A percentile compares a stretch with the other conserved stretches of the same genome.
Conservation (phyloP, 371 early-diverging fungal species). For the Haplosporangium sp. region DNA sequence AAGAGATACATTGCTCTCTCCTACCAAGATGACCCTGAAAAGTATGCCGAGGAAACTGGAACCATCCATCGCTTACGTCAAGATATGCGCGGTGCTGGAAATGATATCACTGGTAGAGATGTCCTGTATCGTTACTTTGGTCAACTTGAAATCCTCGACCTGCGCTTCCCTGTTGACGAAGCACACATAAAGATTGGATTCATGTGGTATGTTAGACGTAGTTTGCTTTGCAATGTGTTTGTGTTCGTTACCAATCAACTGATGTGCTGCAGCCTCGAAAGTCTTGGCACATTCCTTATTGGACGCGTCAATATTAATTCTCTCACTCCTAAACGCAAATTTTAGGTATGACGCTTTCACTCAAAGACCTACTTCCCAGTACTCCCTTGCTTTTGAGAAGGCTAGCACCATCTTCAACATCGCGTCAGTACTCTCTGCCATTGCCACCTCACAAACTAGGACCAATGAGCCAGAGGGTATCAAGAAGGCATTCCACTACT, state of each 20-base stretch:
- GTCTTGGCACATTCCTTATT: conserved; percentile 6
- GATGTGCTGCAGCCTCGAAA: background rate
- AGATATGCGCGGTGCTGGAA: conserved; percentile 94
- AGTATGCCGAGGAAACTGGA: conserved; percentile 85
- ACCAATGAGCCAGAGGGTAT: conserved; percentile 77
- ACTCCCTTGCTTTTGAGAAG: conserved; percentile 95
- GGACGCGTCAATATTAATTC: background rate
- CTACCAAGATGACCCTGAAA: conserved; percentile 94
- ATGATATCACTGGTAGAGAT: conserved; percentile 91
- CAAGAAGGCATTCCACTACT: conserved; percentile 86
- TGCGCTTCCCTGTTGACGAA: conserved; percentile 93
- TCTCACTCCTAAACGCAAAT: background rate
- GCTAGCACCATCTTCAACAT: conserved; percentile 95
- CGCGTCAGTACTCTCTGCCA: conserved; percentile 82
- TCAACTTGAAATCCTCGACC: conserved; percentile 94
- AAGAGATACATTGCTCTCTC: conserved; percentile 83
- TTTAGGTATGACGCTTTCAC: conserved; percentile 90
- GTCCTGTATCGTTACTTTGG: conserved; percentile 95
- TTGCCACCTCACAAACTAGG: conserved; percentile 79
- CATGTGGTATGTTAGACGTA: conserved; percentile 76
- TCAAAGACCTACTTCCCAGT: conserved; percentile 74
- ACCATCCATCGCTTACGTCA: conserved; percentile 91
- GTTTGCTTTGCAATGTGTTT: background rate
- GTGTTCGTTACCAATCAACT: background rate
- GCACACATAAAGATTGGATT: conserved; percentile 89